phyloP scores from a whole-genome alignment of 2,329 filamentous ascomycete genomes.

The Sodiomyces alkalinus region DNA sequence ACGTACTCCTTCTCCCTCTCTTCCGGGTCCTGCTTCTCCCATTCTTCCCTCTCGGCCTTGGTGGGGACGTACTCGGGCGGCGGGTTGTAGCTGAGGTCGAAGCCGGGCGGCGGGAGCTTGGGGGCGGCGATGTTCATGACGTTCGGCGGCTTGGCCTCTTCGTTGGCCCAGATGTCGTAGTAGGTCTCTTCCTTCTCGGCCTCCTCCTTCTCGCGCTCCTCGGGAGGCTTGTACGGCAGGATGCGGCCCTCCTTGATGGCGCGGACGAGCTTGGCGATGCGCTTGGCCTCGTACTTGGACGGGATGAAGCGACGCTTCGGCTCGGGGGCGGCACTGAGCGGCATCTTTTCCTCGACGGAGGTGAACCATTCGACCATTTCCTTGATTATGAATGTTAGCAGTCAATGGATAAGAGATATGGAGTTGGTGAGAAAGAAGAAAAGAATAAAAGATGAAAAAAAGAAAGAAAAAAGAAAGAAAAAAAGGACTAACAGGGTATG shows the following conservation, averaged over 20 bases:
- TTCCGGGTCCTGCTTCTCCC: slow-evolving; percentile 78
- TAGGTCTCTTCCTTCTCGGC: slow-evolving; percentile 55
- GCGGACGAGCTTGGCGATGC: slow-evolving; percentile 92
- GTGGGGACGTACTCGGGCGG: slow-evolving; percentile 87
- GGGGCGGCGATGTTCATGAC: slow-evolving; percentile 91
- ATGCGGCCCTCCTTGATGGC: slow-evolving; percentile 92
- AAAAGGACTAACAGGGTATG: slow-evolving; percentile 70
- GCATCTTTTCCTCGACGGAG: slow-evolving; percentile 82
- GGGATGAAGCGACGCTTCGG: slow-evolving; percentile 92
- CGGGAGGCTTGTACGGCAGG: slow-evolving; percentile 68
- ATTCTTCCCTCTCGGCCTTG: slow-evolving; percentile 66
- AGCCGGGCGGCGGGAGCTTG: slow-evolving; percentile 83
- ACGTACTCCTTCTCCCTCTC: slow-evolving; percentile 84
- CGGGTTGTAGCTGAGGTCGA: slow-evolving; percentile 93
- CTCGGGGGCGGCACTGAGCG: slow-evolving; percentile 83
- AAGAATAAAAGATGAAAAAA: slow-evolving; percentile 15
- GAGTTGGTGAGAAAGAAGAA: slow-evolving; percentile 5
- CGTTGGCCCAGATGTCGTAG: slow-evolving; percentile 93
- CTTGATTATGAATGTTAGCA: slow-evolving; percentile 19
- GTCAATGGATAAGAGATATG: background rate
- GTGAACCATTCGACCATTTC: slow-evolving; percentile 92
- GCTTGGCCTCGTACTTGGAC: slow-evolving; percentile 92
- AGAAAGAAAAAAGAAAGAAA: background rate
- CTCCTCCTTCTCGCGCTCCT: slow-evolving; percentile 52
- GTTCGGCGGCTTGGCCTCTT: slow-evolving; percentile 67